Evolutionary conservation across 495 filamentous ascomycete species (phyloP), one percentile per base, ranked within the genome.

Genomic region (Trichoderma gamsii): DNA sequence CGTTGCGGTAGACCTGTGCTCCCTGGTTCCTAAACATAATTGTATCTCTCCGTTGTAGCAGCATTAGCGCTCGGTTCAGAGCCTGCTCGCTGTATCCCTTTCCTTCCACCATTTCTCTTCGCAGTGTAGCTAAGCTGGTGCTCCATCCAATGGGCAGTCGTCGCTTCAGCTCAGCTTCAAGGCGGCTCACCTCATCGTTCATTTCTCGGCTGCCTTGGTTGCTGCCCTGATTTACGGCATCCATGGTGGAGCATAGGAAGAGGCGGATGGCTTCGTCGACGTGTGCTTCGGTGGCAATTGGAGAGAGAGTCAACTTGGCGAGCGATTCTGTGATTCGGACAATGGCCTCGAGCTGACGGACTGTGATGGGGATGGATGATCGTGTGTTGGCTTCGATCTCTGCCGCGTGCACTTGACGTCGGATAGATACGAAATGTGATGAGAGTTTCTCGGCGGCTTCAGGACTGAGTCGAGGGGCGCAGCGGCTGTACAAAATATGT

Each of bases 241-340:
- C 94, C 95, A 99, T 99, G 64, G 95, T 99, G 2, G 87, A 91
- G 56, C 94, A 96, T 5, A 99, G 81, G 88, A 99, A 99, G 38
- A 99, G 86, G 0, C 96, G 89, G 73, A 99, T 99, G 2, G 96
- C 95, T 80, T 99, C 95, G 75, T 99, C 93, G 64, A 99, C 95
- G 77, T 99, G 95, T 65, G 86, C 82, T 77, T 96, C 93, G 1
- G 89, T 92, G 25, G 93, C 95, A 35, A 97, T 82, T 32, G 93
- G 88, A 0, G 88, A 90, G 29, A 99, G 87, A 1, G 88, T 83
- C 18, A 99, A 79, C 77, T 99, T 99, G 67, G 95, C 95, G 3
- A 99, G 86, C 1, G 95, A 91, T 76, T 99, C 95, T 16, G 92
- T 95, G 76, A 99, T 98, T 74, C 95, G 94, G 72, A 97, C 89